Conservation (phyloP, 2,329 filamentous ascomycete species). For the Allantophomopsis lycopodina region DNA sequence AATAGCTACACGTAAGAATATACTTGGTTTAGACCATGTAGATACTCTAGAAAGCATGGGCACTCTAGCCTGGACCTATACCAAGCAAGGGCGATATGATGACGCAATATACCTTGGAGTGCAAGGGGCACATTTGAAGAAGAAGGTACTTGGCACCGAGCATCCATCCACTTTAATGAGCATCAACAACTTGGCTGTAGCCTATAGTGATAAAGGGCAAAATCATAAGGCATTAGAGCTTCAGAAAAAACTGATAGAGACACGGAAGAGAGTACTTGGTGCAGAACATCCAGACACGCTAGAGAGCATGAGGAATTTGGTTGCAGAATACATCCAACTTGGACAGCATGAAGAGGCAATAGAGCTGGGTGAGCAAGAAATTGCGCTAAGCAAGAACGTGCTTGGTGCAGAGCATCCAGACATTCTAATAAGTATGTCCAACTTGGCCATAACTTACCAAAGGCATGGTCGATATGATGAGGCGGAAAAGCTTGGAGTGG, state of each 20-base stretch:
- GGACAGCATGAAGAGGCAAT: too few species aligned
- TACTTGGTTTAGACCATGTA: constrained; percentile 1
- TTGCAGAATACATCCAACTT: too few species aligned
- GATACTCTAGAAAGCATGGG: neutral
- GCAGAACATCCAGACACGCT: neutral
- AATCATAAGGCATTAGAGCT: too few species aligned
- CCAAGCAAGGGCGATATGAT: constrained; percentile 2
- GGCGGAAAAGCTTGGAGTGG: too few species aligned
- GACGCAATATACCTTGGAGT: constrained; percentile 1
- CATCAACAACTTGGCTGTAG: neutral
- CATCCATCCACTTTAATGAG: constrained; percentile 4
- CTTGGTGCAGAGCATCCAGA: constrained; percentile 5
- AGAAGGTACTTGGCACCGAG: constrained; percentile 4
- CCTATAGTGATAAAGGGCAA: too few species aligned
- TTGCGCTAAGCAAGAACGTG: constrained; percentile 3
- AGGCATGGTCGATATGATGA: too few species aligned
- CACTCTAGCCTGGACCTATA: too few species aligned
- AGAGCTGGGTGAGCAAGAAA: too few species aligned
- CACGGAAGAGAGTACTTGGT: too few species aligned
- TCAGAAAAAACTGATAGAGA: too few species aligned
- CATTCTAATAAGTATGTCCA: constrained; percentile 7
- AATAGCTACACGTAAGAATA: too few species aligned
- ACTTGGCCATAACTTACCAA: constrained; percentile 2
- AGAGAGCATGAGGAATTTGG: constrained; percentile 3
- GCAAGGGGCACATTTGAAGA: neutral